Evolutionary conservation across 2,329 filamentous ascomycete species (phyloP).

Genomic region (Achaetomium macrosporum): DNA sequence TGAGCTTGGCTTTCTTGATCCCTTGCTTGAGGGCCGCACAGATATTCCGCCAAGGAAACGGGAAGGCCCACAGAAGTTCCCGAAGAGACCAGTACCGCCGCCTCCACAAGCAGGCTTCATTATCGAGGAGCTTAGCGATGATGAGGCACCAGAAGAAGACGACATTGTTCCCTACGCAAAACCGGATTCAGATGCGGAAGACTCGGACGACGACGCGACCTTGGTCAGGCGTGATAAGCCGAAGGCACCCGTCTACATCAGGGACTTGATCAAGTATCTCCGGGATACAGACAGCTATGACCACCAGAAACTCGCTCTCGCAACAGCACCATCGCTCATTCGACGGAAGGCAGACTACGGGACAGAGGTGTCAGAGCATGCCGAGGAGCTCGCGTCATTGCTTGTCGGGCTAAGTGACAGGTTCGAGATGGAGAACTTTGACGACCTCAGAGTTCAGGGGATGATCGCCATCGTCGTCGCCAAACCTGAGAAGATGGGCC

Average conservation of each 20-base stretch:
- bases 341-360: conserved; percentile 85
- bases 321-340: conserved; percentile 72
- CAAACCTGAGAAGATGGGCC: conserved; percentile 70
- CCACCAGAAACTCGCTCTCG: conserved; percentile 71
- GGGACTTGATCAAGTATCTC: conserved; percentile 73
- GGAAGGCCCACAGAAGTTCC: conserved; percentile 22
- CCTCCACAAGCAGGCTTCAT: conserved; percentile 41
- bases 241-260: conserved; percentile 81
- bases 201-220: conserved; percentile 90
- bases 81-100: conserved; percentile 25
- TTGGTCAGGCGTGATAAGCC: conserved; percentile 77
- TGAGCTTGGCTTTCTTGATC: conserved; percentile 50
- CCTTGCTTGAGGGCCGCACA: conserved; percentile 35
- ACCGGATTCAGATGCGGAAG: conserved; percentile 80
- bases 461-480: conserved; percentile 78
- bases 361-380: conserved; percentile 78
- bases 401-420: conserved; percentile 80
- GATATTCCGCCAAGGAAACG: conserved; percentile 16
- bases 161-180: conserved; percentile 76
- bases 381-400: conserved; percentile 70
- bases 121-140: conserved; percentile 56
- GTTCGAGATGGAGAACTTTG: conserved; percentile 73
- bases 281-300: conserved; percentile 80
- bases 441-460: conserved; percentile 67
- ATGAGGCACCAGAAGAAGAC: conserved; percentile 56